Evolutionary conservation across 768 basidiomycete species (phyloP), one percentile per base, ranked within the genome.

Genomic region (Holtermanniella nyarrowii): DNA sequence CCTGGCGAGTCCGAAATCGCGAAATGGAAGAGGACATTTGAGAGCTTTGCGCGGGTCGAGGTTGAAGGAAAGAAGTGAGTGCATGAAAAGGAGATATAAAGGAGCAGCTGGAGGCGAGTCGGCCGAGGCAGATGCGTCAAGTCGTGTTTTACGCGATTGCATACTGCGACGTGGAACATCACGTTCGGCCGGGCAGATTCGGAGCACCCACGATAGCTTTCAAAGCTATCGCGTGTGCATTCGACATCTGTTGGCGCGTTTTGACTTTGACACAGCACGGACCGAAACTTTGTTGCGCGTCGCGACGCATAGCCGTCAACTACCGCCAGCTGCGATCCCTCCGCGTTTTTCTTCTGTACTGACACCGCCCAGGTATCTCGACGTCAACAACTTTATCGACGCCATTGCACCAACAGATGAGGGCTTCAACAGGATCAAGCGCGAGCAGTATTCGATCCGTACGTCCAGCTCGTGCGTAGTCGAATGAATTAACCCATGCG

Each of bases 391-490:
- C 63, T 99, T 99, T 72, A 85, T 97, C 60, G 87, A 88, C 69
- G 91, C 95, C 48, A 91, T 97, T 70, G 89, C 86, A 26, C 90
- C 93, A 1, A 79, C 79, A 44, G 82, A 79, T 26, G 89, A 93
- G 76, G 65, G 65, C 0, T 77, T 89, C 60, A 78, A 81, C 50
- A 86, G 84, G 72, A 91, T 96, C 60, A 82, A 82, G 27, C 83
- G 86, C 20, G 80, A 83, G 5, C 90, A 95, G 66, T 97, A 88
- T 67, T 83, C 81, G 37, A 84, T 91, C 53, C 78, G 58, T 88
- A 83, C 31, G 75, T 85, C 22, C 25, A 2, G 10, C 13, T 24
- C 51, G 14, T 25, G 52, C 42, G n/a, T 12, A 22, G 31, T 22
- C 22, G 11, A 26, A 44, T 25, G n/a, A 7, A n/a, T 24, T 21